A percentile compares a stretch with the other conserved stretches of the same genome.
Conservation (phyloP, 1,284 basidiomycete genomes). For the Ganoderma boninense region DNA sequence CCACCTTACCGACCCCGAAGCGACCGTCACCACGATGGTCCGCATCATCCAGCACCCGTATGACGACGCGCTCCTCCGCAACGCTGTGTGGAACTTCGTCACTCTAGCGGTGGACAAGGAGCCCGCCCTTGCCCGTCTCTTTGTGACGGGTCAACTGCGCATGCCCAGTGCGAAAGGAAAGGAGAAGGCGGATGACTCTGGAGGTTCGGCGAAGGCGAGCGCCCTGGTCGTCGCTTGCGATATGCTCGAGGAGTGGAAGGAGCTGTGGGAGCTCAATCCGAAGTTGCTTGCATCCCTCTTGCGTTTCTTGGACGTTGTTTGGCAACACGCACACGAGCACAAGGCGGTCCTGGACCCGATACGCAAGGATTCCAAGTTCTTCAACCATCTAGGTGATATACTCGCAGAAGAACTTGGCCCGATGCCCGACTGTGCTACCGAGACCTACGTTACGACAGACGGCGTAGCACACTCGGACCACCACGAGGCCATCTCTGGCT, state of each 20-base stretch:
- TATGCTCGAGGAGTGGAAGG: conserved; percentile 73
- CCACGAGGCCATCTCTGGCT: conserved; percentile 66
- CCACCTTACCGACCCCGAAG: conserved; percentile 77
- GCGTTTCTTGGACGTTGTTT: conserved; percentile 83
- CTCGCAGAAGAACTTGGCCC: conserved; percentile 72
- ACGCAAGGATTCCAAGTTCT: conserved; percentile 66
- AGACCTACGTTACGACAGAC: conserved; percentile 55
- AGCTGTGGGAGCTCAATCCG: conserved; percentile 79
- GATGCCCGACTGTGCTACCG: conserved; percentile 67
- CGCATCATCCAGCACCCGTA: conserved; percentile 76
- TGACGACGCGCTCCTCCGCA: conserved; percentile 72
- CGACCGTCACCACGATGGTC: conserved; percentile 66
- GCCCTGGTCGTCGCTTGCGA: conserved; percentile 73
- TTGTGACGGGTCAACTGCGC: conserved; percentile 78
- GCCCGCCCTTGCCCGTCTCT: conserved; percentile 86
- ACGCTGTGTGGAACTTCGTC: conserved; percentile 86
- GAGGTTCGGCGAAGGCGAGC: conserved; percentile 48
- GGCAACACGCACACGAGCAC: conserved; percentile 86
- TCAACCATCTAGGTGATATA: conserved; percentile 70
- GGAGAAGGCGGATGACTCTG: conserved; percentile 40
- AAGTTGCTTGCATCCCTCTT: conserved; percentile 80
- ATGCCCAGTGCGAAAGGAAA: conserved; percentile 55
- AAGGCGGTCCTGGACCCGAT: conserved; percentile 63
- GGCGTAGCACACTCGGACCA: conserved; percentile 63
- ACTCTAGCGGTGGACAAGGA: conserved; percentile 86